These are phyloP conservation scores for Leishmania mexicana DNA, from an alignment of 208 protist species.

Conservation along the genomic window DNA sequence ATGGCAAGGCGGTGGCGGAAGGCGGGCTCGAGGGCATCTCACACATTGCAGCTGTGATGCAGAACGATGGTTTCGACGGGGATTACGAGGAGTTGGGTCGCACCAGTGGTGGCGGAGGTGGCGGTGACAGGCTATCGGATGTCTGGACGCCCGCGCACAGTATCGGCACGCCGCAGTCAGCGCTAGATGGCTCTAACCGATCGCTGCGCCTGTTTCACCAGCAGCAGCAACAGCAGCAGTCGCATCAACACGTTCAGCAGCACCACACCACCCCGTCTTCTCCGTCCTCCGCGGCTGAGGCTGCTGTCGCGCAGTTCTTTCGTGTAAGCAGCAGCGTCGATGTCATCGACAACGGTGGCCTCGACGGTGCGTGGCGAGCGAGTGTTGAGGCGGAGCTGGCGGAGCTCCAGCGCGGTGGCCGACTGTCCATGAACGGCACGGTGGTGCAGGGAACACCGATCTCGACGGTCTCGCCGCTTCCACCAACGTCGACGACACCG, in stretches of 20 bases:
- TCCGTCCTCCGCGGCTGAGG: constrained; percentile 3
- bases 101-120: background rate
- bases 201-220: constrained; percentile 8
- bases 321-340: constrained; percentile 4
- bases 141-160: constrained; percentile 13
- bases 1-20: background rate
- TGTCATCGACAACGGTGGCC: constrained; percentile 2
- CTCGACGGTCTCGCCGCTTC: constrained; percentile 16
- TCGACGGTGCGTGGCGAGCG: constrained; percentile 20
- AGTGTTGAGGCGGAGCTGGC: constrained; percentile 27
- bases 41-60: constrained; percentile 7
- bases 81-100: background rate
- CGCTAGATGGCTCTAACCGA: background rate
- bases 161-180: constrained; percentile 7
- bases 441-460: background rate
- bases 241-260: constrained; percentile 3
- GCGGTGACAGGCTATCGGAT: background rate
- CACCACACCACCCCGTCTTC: background rate
- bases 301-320: constrained; percentile 10
- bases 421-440: background rate
- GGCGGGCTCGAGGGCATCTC: constrained; percentile 2
- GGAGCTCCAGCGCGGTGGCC: constrained; percentile 21
- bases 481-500: constrained; percentile 17
- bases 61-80: background rate
- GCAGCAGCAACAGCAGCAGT: constrained; percentile 16